These are phyloP conservation scores for Plantago major DNA, from an alignment of 257 asterid genomes.

Conservation along the genomic window DNA sequence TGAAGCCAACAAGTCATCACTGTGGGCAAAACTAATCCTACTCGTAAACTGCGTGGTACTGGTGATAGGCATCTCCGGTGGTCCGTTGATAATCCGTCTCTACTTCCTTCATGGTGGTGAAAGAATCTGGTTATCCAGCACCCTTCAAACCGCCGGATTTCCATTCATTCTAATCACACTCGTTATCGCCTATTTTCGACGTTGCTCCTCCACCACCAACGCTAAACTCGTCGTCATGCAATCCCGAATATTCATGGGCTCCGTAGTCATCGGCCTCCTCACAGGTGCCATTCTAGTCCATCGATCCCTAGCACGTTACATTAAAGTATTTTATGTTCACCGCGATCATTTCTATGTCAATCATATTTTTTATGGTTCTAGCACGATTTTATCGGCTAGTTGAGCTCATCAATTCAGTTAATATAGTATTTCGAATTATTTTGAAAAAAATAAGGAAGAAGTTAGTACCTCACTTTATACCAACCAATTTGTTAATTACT, in stretches of 20 bases:
- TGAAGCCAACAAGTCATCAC: too few species aligned
- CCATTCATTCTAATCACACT: slow-evolving; percentile 5
- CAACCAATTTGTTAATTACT: too few species aligned
- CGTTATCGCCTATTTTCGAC: background rate
- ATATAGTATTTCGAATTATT: too few species aligned
- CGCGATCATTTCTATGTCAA: too few species aligned
- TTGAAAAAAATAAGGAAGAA: slow-evolving; percentile 28
- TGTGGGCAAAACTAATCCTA: background rate
- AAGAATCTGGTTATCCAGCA: slow-evolving; percentile 7
- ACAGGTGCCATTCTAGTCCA: background rate
- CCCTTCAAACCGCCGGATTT: slow-evolving; percentile 3
- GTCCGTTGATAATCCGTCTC: slow-evolving; percentile 3
- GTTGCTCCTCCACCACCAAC: background rate
- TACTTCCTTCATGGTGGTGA: slow-evolving; percentile 3
- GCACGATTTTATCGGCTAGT: too few species aligned
- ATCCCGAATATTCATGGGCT: background rate
- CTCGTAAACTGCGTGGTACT: slow-evolving; percentile 5
- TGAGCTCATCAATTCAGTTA: too few species aligned
- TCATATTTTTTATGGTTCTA: too few species aligned
- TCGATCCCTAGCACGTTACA: too few species aligned
- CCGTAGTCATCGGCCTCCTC: background rate
- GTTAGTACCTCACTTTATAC: background rate
- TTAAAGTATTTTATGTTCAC: too few species aligned
- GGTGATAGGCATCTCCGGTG: slow-evolving; percentile 5
- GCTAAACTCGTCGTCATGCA: background rate